Conservation (phyloP, 371 early-diverging fungal genomes). For the Rhizopus sp. region DNA sequence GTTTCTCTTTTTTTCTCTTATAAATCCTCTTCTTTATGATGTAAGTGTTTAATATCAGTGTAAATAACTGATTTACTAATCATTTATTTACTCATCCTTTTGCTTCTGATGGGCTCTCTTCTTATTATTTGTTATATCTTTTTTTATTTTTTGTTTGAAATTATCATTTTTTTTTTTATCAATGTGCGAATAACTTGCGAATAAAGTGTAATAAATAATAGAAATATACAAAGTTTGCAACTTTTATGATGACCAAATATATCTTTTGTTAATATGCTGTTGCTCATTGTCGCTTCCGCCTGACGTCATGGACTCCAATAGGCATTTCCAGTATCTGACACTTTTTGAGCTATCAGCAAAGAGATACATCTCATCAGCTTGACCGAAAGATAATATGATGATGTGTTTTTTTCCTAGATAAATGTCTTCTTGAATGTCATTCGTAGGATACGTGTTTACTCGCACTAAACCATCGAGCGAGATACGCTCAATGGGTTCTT, state of each 20-base stretch:
- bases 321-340: slow-evolving; percentile 19
- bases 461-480: slow-evolving; percentile 2
- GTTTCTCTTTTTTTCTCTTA: too few relatives aligned
- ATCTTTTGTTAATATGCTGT: neutral
- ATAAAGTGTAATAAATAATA: too few relatives aligned
- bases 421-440: slow-evolving; percentile 20
- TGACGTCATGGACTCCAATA: slow-evolving; percentile 7
- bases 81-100: too few relatives aligned
- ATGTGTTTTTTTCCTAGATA: slow-evolving; percentile 20
- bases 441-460: slow-evolving; percentile 16
- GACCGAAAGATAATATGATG: slow-evolving; percentile 19
- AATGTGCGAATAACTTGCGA: too few relatives aligned
- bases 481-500: slow-evolving; percentile 14
- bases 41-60: too few relatives aligned
- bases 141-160: too few relatives aligned
- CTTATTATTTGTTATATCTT: too few relatives aligned
- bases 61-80: too few relatives aligned
- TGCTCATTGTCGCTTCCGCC: neutral
- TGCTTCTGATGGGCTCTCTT: too few relatives aligned
- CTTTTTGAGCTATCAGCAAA: slow-evolving; percentile 18
- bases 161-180: too few relatives aligned
- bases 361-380: slow-evolving; percentile 4
- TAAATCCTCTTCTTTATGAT: too few relatives aligned
- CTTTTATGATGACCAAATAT: neutral
- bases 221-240: too few relatives aligned